These are phyloP conservation scores for Ganoderma leucocontextum DNA, from an alignment of 1,284 basidiomycete genomes.

Conservation along the genomic window DNA sequence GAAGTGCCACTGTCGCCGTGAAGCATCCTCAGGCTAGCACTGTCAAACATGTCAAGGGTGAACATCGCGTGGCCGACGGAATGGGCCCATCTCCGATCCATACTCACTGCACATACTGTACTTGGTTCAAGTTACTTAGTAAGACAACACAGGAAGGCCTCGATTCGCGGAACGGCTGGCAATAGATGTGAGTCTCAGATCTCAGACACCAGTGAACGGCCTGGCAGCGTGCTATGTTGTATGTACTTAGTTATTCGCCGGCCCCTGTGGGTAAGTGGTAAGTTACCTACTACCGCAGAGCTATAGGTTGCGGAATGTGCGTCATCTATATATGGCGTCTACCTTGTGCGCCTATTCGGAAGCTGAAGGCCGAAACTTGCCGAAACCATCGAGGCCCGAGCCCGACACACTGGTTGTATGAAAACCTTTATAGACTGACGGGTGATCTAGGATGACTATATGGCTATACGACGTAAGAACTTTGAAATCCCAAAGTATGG, in stretches of 20 bases:
- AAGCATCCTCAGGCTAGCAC: neutral
- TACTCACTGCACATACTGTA: no score
- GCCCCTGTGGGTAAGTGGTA: no score
- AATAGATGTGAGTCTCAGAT: neutral
- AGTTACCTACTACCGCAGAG: neutral
- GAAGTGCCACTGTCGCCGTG: neutral
- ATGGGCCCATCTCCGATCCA: neutral
- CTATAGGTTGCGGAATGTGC: neutral
- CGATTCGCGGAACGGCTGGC: neutral
- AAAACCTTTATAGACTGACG: no score
- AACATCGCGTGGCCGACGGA: neutral
- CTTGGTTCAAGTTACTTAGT: no score
- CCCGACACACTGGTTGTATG: no score
- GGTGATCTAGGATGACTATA: slow-evolving; percentile 10
- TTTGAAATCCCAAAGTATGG: slow-evolving; percentile 4
- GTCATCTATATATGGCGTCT: neutral
- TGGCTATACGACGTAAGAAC: slow-evolving; percentile 15
- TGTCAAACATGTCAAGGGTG: neutral
- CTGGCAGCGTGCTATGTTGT: no score
- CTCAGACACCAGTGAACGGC: no score
- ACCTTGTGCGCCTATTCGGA: no score
- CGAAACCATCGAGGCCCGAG: no score
- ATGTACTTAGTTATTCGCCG: no score
- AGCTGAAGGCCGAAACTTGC: no score
- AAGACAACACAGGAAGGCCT: neutral